Evolutionary conservation across 2,329 filamentous ascomycete species (phyloP).

Genomic region (Neobulgaria alba): DNA sequence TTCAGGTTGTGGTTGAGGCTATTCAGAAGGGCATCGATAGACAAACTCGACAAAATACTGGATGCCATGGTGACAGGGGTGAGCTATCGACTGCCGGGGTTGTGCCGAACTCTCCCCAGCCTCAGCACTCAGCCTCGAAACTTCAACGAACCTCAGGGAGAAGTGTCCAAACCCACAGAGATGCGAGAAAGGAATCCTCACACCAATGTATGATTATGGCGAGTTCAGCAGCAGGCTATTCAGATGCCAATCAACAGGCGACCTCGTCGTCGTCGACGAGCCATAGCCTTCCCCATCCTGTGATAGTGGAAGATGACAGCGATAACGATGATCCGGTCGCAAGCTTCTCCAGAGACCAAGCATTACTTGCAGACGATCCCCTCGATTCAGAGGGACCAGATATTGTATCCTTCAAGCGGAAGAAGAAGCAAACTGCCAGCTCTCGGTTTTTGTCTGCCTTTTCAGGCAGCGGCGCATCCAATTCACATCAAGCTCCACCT

Average conservation of each 20-base stretch:
- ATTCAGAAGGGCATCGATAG: too few relatives aligned
- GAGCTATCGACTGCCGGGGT: too few relatives aligned
- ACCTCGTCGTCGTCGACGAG: conserved; percentile 23
- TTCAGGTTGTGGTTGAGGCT: too few relatives aligned
- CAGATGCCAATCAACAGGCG: conserved; percentile 14
- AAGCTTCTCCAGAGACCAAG: conserved; percentile 23
- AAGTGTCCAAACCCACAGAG: background rate
- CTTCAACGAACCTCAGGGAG: background rate
- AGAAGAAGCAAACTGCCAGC: conserved; percentile 37
- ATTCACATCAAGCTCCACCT: conserved; percentile 18
- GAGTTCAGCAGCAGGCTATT: conserved; percentile 24
- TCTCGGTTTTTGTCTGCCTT: conserved; percentile 24
- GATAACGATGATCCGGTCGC: conserved; percentile 28
- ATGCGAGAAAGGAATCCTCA: background rate
- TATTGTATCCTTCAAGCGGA: conserved; percentile 64
- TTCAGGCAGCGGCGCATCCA: conserved; percentile 15
- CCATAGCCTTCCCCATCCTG: conserved; percentile 14
- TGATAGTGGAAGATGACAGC: conserved; percentile 35
- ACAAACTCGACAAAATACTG: too few relatives aligned
- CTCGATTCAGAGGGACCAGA: conserved; percentile 41
- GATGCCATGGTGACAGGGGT: too few relatives aligned
- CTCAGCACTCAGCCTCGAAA: conserved; percentile 1
- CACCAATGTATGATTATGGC: conserved; percentile 25
- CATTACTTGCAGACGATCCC: conserved; percentile 47
- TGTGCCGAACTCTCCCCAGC: too few relatives aligned